phyloP scores from a whole-genome alignment of 371 early-diverging fungal genomes.

The Lichtheimia ramosa region DNA sequence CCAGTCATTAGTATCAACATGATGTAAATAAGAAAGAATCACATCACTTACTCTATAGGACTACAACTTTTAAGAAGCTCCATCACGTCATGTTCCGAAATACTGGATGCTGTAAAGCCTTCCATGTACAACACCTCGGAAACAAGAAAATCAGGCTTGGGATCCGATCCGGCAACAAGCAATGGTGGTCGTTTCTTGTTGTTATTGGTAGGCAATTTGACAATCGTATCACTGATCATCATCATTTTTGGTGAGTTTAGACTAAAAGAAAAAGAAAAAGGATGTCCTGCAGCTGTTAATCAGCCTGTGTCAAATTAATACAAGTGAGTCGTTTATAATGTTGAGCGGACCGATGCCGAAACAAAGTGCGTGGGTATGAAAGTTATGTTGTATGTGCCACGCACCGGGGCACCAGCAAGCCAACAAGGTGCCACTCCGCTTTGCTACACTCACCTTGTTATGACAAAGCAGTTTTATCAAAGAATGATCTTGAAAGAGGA shows the following conservation, averaged over 20 bases:
- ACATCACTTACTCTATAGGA: constrained; percentile 30
- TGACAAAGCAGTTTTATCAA: too few relatives aligned
- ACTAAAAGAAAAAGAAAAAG: not conserved
- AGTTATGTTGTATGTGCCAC: too few relatives aligned
- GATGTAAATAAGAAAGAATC: constrained; percentile 3
- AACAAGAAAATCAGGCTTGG: constrained; percentile 8
- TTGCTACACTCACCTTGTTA: too few relatives aligned
- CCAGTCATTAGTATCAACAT: constrained; percentile 8
- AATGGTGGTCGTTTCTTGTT: not conserved
- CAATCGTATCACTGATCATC: too few relatives aligned
- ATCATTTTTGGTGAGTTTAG: not conserved
- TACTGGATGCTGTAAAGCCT: constrained; percentile 14
- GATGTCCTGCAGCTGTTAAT: too few relatives aligned
- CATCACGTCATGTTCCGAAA: constrained; percentile 34
- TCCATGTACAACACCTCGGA: constrained; percentile 28
- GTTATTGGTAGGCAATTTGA: not conserved
- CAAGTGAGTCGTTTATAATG: too few relatives aligned
- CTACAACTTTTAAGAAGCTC: constrained; percentile 28
- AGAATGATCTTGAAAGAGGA: too few relatives aligned
- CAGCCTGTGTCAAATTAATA: too few relatives aligned
- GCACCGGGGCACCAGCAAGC: too few relatives aligned
- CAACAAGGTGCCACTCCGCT: too few relatives aligned
- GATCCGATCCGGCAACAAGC: not conserved
- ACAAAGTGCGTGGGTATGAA: too few relatives aligned
- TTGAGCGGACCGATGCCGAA: too few relatives aligned